phyloP scores from a whole-genome alignment of 2,329 filamentous ascomycete genomes.

The Kalaharituber pfeilii region DNA sequence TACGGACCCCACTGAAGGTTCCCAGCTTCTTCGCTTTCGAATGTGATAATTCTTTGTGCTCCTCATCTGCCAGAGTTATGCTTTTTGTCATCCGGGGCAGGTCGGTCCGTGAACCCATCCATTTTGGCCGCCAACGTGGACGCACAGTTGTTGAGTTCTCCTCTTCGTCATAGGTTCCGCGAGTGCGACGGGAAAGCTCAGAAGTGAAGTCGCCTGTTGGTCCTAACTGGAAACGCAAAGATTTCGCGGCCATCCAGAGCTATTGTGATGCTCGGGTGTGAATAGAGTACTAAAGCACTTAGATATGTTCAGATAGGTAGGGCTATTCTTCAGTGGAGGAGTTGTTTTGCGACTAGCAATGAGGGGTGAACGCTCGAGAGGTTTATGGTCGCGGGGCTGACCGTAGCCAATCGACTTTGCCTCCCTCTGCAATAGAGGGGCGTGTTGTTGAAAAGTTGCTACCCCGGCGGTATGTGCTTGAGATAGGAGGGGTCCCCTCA shows the following conservation, averaged over 20 bases:
- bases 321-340: too few species aligned
- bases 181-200: constrained; percentile 13
- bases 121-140: constrained; percentile 11
- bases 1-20: constrained; percentile 48
- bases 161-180: constrained; percentile 13
- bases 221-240: constrained; percentile 16
- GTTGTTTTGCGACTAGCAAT: too few species aligned
- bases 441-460: too few species aligned
- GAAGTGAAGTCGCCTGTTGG: constrained; percentile 18
- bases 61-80: constrained; percentile 15
- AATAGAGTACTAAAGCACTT: too few species aligned
- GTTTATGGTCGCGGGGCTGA: too few species aligned
- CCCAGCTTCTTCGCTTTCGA: constrained; percentile 44
- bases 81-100: constrained; percentile 15
- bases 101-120: constrained; percentile 8
- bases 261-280: too few species aligned
- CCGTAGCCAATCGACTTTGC: too few species aligned
- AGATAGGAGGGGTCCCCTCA: too few species aligned
- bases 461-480: too few species aligned
- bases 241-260: constrained; percentile 12
- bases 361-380: too few species aligned
- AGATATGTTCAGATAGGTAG: too few species aligned
- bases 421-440: too few species aligned
- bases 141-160: constrained; percentile 1
- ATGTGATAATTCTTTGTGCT: constrained; percentile 1